Percentiles rank a stretch among this genome's conserved stretches.
Conservation (phyloP, 2,329 filamentous ascomycete genomes). For the Paraphoma chrysanthemicola region DNA sequence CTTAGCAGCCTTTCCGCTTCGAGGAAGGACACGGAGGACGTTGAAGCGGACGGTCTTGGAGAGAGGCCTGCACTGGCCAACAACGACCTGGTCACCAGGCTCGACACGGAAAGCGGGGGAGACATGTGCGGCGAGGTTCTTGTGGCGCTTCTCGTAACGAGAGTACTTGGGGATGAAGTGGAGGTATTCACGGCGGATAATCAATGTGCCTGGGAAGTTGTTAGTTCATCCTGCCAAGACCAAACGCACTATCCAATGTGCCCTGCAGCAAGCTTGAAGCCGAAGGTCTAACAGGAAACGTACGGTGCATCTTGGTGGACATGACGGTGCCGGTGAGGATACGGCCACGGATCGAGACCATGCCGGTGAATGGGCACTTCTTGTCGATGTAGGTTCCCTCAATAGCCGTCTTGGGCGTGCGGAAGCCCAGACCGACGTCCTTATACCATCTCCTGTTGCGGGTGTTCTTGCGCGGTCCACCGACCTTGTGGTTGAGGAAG, state of each 20-base stretch:
- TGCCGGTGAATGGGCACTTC: constrained; percentile 99
- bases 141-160: constrained; percentile 99
- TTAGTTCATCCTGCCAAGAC: constrained; percentile 26
- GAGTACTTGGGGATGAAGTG: constrained; percentile 99
- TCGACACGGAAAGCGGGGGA: constrained; percentile 99
- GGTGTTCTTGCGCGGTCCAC: constrained; percentile 62
- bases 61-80: constrained; percentile 98
- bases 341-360: constrained; percentile 99
- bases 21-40: constrained; percentile 96
- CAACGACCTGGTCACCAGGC: constrained; percentile 98
- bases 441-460: constrained; percentile 89
- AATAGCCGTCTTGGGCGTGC: constrained; percentile 98
- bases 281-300: constrained; percentile 14
- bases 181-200: constrained; percentile 99
- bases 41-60: constrained; percentile 99
- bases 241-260: neutral
- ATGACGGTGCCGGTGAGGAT: constrained; percentile 99
- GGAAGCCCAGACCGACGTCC: constrained; percentile 99
- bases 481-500: constrained; percentile 97
- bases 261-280: neutral
- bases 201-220: constrained; percentile 67
- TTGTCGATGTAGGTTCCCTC: constrained; percentile 99
- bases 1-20: constrained; percentile 98
- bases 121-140: constrained; percentile 99
- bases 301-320: constrained; percentile 99